Evolutionary conservation across 116 monocot genomes (phyloP), one percentile per base, ranked within the genome.

Genomic region (Cymodocea nodosa): DNA sequence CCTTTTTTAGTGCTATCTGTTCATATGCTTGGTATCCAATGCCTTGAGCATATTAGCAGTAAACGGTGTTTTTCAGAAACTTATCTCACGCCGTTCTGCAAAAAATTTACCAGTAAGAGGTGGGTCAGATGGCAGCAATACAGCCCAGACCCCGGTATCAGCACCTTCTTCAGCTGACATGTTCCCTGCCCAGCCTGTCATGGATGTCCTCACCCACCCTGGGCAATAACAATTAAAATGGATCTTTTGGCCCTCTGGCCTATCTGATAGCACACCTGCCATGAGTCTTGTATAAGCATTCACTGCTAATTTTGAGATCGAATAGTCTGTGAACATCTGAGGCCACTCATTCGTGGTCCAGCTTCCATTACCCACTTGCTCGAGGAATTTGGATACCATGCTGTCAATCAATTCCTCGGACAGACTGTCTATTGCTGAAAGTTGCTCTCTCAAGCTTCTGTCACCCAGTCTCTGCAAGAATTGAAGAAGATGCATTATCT

Each of bases 121-220:
- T 60, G 30, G 56, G 20, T 73, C 51, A 5, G 71, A 67, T 35
- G 75, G 58, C 56, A 77, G 58, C 56, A 97, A 53, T 18, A 85
- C 85, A 25, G 72, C 62, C 97, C 91, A 88, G 12, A 85, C 85
- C 14, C 84, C 91, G 56, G 91, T 91, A 57, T 97, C 97, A 15
- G 88, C 91, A 16, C 74, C 91, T 75, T 88, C 88, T 48, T 85
- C 91, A 5, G 86, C 58, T 9, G 83, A 74, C 63, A 75, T 73
- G 55, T 88, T 91, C 19, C 97, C 91, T 68, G 67, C 77, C 85
- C 91, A 91, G 30, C 77, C 78, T 52, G 91, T 97, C 97, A 97
- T 91, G 56, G 80, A 77, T 48, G 97, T 97, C 80, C 78, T 97
- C 44, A 88, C 91, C 91, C 91, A 97, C 6, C 97, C 97, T 2